Evolutionary conservation across 495 filamentous ascomycete species (phyloP).

Genomic region (Daldinia caldariorum): DNA sequence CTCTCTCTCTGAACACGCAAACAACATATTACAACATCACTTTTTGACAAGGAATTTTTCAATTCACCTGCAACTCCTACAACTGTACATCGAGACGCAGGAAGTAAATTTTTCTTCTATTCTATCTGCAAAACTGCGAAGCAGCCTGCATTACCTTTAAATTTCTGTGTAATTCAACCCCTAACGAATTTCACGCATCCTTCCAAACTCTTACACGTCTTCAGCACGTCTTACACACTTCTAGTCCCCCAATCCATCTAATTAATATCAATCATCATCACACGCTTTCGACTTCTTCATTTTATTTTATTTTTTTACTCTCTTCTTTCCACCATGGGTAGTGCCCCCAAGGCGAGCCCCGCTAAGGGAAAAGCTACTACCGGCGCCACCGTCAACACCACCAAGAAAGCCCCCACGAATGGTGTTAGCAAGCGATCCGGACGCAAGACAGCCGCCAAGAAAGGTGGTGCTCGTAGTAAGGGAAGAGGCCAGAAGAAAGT

Average conservation of each 20-base stretch:
- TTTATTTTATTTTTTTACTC: slow-evolving; percentile 20
- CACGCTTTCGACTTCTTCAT: neutral
- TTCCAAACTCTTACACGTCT: slow-evolving; percentile 13
- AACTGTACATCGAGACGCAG: neutral
- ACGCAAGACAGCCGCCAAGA: slow-evolving; percentile 48
- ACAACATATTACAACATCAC: slow-evolving; percentile 7
- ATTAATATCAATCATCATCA: neutral
- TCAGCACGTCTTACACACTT: slow-evolving; percentile 4
- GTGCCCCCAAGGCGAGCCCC: slow-evolving; percentile 45
- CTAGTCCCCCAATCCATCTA: slow-evolving; percentile 8
- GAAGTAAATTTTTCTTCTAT: slow-evolving; percentile 1
- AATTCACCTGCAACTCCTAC: slow-evolving; percentile 6
- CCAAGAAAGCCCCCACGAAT: slow-evolving; percentile 37
- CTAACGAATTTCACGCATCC: slow-evolving; percentile 27
- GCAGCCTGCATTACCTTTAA: slow-evolving; percentile 3
- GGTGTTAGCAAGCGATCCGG: slow-evolving; percentile 44
- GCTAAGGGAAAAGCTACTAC: slow-evolving; percentile 44
- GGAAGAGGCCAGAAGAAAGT: slow-evolving; percentile 56
- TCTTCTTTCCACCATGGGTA: slow-evolving; percentile 45
- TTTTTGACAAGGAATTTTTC: neutral
- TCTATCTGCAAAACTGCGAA: neutral
- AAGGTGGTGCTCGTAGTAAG: slow-evolving; percentile 46
- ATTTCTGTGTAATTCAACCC: slow-evolving; percentile 28
- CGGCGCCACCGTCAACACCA: neutral
- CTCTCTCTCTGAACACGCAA: slow-evolving; percentile 12